Conservation (phyloP, 73 alveolate genomes). For the Urostyla sp. region DNA sequence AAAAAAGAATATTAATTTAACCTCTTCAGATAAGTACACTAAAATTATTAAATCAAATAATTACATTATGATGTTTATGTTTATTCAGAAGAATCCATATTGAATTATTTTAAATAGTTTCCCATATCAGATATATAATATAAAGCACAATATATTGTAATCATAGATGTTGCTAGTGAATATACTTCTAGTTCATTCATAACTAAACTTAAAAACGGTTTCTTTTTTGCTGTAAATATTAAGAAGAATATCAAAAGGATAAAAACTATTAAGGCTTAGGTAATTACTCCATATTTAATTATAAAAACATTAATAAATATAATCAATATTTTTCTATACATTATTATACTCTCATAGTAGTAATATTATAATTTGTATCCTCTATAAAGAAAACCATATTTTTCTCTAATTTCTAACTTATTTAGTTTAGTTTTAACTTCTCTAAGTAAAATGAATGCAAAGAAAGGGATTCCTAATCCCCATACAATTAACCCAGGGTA, state of each 20-base stretch:
- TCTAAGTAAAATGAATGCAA: slow-evolving; percentile 14
- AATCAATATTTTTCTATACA: slow-evolving; percentile 41
- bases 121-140: slow-evolving; percentile 56
- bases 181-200: slow-evolving; percentile 61
- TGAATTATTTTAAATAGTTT: no score
- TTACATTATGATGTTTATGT: no score
- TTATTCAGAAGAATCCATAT: no score
- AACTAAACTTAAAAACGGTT: slow-evolving; percentile 31
- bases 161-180: slow-evolving; percentile 43
- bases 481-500: slow-evolving; percentile 50
- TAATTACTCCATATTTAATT: slow-evolving; percentile 3
- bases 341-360: slow-evolving; percentile 50
- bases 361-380: slow-evolving; percentile 23
- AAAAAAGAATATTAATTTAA: no score
- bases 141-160: slow-evolving; percentile 66
- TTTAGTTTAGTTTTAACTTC: background rate
- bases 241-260: slow-evolving; percentile 34
- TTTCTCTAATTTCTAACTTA: background rate
- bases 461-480: slow-evolving; percentile 63
- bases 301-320: slow-evolving; percentile 48
- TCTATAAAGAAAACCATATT: slow-evolving; percentile 37
- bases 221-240: background rate
- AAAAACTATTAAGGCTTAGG: slow-evolving; percentile 61
- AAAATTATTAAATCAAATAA: no score
- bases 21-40: no score